A percentile compares a stretch with the other conserved stretches of the same genome.
Conservation (phyloP, 1,284 basidiomycete species). For the Somion occarium region DNA sequence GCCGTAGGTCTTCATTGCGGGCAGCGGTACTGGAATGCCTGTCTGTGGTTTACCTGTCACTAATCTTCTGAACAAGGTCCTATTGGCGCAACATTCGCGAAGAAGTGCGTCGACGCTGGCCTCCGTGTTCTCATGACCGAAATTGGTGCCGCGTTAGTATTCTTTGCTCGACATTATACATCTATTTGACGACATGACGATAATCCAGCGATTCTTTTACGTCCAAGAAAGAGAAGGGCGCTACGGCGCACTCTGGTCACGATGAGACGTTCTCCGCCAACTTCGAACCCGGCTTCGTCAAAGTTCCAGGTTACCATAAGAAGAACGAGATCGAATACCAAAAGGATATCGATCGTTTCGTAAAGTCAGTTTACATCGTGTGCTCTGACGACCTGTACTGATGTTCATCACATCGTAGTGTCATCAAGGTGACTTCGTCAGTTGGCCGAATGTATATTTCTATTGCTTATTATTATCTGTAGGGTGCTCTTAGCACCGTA, state of each 20-base stretch:
- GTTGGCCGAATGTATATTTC: no score
- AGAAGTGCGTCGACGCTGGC: conserved; percentile 20
- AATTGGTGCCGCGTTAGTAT: conserved; percentile 17
- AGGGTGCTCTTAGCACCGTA: conserved; percentile 20
- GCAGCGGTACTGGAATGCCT: conserved; percentile 4
- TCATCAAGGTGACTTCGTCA: not conserved
- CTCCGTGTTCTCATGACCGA: conserved; percentile 20
- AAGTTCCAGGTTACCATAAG: conserved; percentile 23
- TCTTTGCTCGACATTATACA: not conserved
- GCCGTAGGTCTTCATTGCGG: conserved; percentile 15
- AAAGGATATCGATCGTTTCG: conserved; percentile 30
- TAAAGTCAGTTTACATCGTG: conserved; percentile 15
- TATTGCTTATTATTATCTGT: no score
- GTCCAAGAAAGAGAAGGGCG: conserved; percentile 1
- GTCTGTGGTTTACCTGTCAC: not conserved
- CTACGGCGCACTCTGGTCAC: not conserved
- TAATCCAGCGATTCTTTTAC: conserved; percentile 12
- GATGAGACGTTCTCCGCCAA: conserved; percentile 1
- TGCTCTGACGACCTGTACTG: no score
- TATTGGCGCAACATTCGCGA: conserved; percentile 26
- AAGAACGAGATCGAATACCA: conserved; percentile 28
- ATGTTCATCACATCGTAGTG: not conserved
- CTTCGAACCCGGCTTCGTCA: conserved; percentile 11
- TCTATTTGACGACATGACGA: not conserved
- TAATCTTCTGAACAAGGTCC: conserved; percentile 18